A percentile compares a stretch with the other conserved stretches of the same genome.
These are phyloP conservation scores for Blastobotrys attinorum DNA, from an alignment of 805 yeast genomes.

Conservation along the genomic window DNA sequence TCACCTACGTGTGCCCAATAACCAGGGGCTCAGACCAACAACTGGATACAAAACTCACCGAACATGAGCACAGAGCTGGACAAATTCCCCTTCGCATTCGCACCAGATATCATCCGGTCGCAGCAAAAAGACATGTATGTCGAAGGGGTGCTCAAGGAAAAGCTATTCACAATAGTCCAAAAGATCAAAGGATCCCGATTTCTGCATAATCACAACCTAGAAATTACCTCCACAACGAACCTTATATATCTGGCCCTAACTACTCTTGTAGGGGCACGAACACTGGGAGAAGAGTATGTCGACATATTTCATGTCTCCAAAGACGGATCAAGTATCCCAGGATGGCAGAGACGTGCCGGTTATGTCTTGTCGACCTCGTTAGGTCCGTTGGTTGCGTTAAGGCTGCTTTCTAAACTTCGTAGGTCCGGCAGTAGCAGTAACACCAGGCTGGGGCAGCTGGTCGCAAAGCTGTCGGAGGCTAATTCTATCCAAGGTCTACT, in stretches of 20 bases:
- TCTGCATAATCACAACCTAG: conserved; percentile 54
- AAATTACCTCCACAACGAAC: conserved; percentile 50
- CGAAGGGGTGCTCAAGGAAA: conserved; percentile 44
- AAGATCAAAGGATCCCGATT: conserved; percentile 46
- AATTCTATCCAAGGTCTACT: conserved; percentile 33
- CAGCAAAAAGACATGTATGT: conserved; percentile 83
- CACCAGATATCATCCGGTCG: conserved; percentile 83
- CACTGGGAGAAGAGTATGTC: conserved; percentile 92
- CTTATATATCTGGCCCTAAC: conserved; percentile 64
- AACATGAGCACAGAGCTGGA: conserved; percentile 10
- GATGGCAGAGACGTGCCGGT: conserved; percentile 38
- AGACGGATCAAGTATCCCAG: conserved; percentile 19
- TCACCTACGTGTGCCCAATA: too few relatives aligned
- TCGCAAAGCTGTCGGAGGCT: not conserved
- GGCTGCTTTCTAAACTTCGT: conserved; percentile 15
- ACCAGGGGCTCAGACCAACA: too few relatives aligned
- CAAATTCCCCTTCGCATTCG: conserved; percentile 75
- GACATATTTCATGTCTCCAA: conserved; percentile 36
- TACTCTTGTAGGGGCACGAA: conserved; percentile 66
- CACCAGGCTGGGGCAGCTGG: not conserved
- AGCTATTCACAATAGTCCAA: conserved; percentile 50
- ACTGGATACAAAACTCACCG: not conserved
- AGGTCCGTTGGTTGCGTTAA: conserved; percentile 45
- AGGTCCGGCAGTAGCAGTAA: not conserved
- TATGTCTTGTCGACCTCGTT: conserved; percentile 55